A percentile compares a stretch with the other conserved stretches of the same genome.
phyloP scores from a whole-genome alignment of 495 filamentous ascomycete species.

The Bathelium albidoporum region DNA sequence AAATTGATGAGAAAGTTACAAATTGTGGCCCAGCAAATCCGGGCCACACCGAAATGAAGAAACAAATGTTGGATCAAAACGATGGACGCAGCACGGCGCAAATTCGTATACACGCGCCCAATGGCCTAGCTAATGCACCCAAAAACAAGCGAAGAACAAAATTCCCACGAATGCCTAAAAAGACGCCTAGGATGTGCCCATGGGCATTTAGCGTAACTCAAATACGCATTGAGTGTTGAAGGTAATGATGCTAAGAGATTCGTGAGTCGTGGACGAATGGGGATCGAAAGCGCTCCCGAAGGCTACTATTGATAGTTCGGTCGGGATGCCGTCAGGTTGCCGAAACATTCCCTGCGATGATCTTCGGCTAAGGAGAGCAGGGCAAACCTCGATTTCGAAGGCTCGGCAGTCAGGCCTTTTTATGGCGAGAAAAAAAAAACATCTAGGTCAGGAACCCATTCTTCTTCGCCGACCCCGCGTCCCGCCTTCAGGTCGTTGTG shows the following conservation, averaged over 20 bases:
- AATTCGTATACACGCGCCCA: not conserved
- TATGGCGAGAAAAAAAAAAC: not conserved
- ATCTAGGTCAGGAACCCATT: conserved; percentile 21
- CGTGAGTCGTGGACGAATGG: not conserved
- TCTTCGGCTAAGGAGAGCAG: too few species aligned
- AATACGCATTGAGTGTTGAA: not conserved
- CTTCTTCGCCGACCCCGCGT: conserved; percentile 72
- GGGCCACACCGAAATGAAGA: not conserved
- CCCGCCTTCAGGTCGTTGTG: conserved; percentile 76
- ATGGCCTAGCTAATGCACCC: not conserved
- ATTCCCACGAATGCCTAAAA: not conserved
- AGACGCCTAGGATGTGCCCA: not conserved
- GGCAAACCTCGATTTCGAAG: too few species aligned
- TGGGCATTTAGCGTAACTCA: not conserved
- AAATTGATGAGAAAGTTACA: not conserved
- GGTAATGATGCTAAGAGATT: not conserved
- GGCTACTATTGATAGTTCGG: too few species aligned
- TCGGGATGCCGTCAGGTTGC: too few species aligned
- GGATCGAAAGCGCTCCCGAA: not conserved
- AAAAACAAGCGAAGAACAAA: not conserved
- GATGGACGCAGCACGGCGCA: not conserved
- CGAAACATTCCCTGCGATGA: too few species aligned
- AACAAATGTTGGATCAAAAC: not conserved
- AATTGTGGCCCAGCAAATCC: not conserved
- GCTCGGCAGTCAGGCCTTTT: too few species aligned